Base-by-base conservation (phyloP, 1,139 yeast species). In the Zygosaccharomyces sapae region DNA sequence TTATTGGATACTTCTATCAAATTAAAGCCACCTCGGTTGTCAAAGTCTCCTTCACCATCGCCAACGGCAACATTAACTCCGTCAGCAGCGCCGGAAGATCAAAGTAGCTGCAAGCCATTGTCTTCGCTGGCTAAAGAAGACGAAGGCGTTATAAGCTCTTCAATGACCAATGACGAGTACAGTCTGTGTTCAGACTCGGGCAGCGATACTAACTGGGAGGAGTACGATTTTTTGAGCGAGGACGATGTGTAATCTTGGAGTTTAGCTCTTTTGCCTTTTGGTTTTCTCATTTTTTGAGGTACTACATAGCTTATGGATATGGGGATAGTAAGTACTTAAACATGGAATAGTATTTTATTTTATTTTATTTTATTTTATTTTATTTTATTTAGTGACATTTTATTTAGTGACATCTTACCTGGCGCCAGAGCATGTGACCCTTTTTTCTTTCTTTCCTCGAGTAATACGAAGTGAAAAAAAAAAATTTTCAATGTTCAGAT, bases 211-310 rank as follows among this genome's bases (percentile, higher is more conserved):
- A 50, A 52, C 41, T 50, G 52, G 54, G 62, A 57, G 29, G 63
- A 58, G 13, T 60, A 58, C 45, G 63, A 60, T 43, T 54, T 55
- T 35, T 47, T 60, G 38, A 60, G 61, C 38, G 63, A 59, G 19
- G 54, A 57, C 31, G 63, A 55, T 34, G 42, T 54, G 8, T 50
- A 37, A 34, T 5, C 22, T 16, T 29, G 20, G n/a, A 12, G 12
- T 24, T 12, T 12, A 5, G 16, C 4, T 12, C n/a, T 22, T 10
- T 19, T n/a, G n/a, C 3, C n/a, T 3, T 25, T 38, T 25, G 18
- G 8, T 8, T 25, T 38, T 5, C 19, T 38, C 9, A 18, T 27
- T 16, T 8, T 16, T 5, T 27, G n/a, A n/a, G 16, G 6, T 38
- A 18, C 10, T 29, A 29, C 19, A 18, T 29, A 18, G 25, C 41